Percentiles rank a stretch among this genome's conserved stretches.
These are phyloP conservation scores for Venturia aucupariae DNA, from an alignment of 2,329 filamentous ascomycete species.

Conservation along the genomic window DNA sequence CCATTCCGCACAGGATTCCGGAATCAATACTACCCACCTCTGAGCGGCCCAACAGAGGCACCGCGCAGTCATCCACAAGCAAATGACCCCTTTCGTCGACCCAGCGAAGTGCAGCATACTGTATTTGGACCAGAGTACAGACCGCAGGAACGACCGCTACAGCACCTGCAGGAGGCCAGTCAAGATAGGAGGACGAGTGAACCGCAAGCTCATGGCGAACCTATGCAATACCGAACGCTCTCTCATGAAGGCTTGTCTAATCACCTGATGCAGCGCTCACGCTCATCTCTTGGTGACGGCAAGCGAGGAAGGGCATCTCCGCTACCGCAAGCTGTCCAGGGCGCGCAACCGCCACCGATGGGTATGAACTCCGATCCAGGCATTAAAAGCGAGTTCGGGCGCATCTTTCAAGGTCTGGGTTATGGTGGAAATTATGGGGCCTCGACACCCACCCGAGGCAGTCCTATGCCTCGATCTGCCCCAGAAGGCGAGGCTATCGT, in stretches of 20 bases:
- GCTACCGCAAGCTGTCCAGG: conserved; percentile 86
- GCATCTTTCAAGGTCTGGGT: conserved; percentile 89
- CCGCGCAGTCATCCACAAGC: conserved; percentile 15
- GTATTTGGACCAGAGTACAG: not conserved
- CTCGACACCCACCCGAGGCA: conserved; percentile 45
- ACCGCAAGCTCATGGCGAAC: conserved; percentile 7
- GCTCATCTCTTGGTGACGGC: conserved; percentile 67
- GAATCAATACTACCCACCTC: conserved; percentile 5
- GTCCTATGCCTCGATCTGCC: conserved; percentile 30
- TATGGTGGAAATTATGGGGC: conserved; percentile 42
- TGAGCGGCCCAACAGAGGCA: conserved; percentile 6
- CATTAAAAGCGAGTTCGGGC: conserved; percentile 90
- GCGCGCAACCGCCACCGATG: conserved; percentile 71
- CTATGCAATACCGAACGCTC: conserved; percentile 6
- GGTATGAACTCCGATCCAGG: conserved; percentile 74
- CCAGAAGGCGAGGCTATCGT: conserved; percentile 11
- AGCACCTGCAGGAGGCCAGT: not conserved
- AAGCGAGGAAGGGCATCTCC: conserved; percentile 80
- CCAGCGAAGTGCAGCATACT: not conserved
- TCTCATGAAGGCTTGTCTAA: conserved; percentile 18
- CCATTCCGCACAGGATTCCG: conserved; percentile 7
- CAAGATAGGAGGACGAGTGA: conserved; percentile 12
- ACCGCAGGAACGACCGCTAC: conserved; percentile 7
- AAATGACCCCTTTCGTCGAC: conserved; percentile 10
- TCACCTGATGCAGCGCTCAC: conserved; percentile 42